These are phyloP conservation scores for Ophiostoma australiae DNA, from an alignment of 2,329 filamentous ascomycete genomes.

Conservation along the genomic window DNA sequence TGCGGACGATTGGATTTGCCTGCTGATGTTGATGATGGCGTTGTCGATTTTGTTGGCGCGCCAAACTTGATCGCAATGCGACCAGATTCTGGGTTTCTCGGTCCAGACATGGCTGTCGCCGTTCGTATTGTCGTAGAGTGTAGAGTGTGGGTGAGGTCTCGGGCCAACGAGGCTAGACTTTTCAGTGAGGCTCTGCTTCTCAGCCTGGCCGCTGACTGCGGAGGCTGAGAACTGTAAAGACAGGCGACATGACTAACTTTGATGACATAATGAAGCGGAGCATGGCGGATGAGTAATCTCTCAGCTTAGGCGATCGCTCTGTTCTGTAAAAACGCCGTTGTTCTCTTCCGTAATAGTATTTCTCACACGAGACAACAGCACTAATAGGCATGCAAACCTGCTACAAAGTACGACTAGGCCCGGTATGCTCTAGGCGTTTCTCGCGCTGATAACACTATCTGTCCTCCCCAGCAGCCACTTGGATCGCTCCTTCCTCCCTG, in stretches of 20 bases:
- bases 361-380: constrained; percentile 9
- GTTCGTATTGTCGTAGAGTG: neutral
- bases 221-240: neutral
- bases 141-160: neutral
- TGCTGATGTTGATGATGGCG: constrained; percentile 23
- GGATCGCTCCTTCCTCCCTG: neutral
- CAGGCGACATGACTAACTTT: neutral
- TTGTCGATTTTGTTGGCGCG: constrained; percentile 21
- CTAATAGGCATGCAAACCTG: constrained; percentile 4
- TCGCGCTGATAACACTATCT: constrained; percentile 4
- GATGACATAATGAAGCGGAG: constrained; percentile 2
- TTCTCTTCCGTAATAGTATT: constrained; percentile 2
- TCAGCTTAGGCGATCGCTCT: neutral
- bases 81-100: constrained; percentile 33
- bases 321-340: neutral
- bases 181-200: neutral
- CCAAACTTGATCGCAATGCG: constrained; percentile 50
- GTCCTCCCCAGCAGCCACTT: neutral
- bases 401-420: constrained; percentile 23
- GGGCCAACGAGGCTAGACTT: neutral
- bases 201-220: neutral
- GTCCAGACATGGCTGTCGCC: constrained; percentile 36
- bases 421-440: constrained; percentile 21
- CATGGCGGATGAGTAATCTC: neutral
- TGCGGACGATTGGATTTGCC: constrained; percentile 32